Evolutionary conservation across 768 basidiomycete species (phyloP).

Genomic region (Rhodosporidiobolus odoratus): DNA sequence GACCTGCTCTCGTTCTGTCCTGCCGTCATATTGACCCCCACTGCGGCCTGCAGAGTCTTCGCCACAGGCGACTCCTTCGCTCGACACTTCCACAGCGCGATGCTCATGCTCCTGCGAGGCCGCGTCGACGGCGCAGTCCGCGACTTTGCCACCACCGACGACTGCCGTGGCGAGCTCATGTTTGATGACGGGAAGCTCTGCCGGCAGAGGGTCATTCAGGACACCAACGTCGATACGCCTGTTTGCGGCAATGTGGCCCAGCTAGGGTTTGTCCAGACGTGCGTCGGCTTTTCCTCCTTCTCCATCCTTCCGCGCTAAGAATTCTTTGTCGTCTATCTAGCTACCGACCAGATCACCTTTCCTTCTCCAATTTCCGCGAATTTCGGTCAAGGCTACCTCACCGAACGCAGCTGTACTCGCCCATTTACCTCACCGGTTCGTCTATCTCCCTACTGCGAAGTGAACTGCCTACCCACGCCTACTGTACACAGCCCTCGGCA

Average conservation of each 20-base stretch:
- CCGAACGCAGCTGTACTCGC: background rate
- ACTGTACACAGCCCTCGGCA: background rate
- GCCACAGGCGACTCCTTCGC: slow-evolving; percentile 14
- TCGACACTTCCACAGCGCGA: slow-evolving; percentile 9
- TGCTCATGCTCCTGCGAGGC: slow-evolving; percentile 14
- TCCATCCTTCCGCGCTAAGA: background rate
- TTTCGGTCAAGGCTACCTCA: background rate
- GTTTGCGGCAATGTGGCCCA: background rate
- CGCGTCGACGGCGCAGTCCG: slow-evolving; percentile 10
- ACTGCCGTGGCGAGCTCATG: slow-evolving; percentile 9
- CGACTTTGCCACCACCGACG: background rate
- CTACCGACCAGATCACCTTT: background rate
- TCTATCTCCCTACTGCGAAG: background rate
- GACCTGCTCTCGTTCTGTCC: background rate
- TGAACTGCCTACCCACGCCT: background rate
- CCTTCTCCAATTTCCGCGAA: background rate
- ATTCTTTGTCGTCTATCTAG: too few relatives aligned
- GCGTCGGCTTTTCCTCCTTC: background rate
- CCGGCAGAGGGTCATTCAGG: background rate
- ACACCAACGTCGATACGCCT: background rate
- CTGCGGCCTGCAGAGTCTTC: background rate
- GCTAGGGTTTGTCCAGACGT: background rate
- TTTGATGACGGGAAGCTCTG: slow-evolving; percentile 20
- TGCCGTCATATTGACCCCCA: background rate
- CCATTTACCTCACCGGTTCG: slow-evolving; percentile 3